phyloP scores from a whole-genome alignment of 2,329 filamentous ascomycete genomes.

The Coniochaeta sp. region DNA sequence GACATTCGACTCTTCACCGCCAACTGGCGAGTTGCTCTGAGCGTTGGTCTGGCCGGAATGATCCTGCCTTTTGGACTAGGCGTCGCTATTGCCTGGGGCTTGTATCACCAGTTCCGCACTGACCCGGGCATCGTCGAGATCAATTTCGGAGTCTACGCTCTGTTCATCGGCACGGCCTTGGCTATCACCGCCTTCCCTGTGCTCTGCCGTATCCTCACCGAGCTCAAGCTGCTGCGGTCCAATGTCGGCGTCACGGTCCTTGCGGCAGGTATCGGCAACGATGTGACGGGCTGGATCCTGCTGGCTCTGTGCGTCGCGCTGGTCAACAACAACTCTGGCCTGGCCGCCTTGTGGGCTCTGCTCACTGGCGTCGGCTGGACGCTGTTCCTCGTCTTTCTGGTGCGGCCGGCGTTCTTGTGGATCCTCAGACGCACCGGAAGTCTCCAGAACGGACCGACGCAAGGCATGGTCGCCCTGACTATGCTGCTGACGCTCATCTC shows the following conservation, averaged over 20 bases:
- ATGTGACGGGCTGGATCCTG: constrained; percentile 85
- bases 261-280: constrained; percentile 87
- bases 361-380: constrained; percentile 69
- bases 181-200: constrained; percentile 91
- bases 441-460: constrained; percentile 80
- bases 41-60: constrained; percentile 75
- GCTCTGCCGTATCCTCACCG: constrained; percentile 85
- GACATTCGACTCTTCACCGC: constrained; percentile 69
- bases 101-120: constrained; percentile 65
- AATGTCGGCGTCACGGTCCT: constrained; percentile 83
- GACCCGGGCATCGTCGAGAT: constrained; percentile 32
- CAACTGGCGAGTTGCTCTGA: constrained; percentile 75
- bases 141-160: constrained; percentile 47
- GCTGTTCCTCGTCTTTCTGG: constrained; percentile 63
- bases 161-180: constrained; percentile 87
- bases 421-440: constrained; percentile 66
- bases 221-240: constrained; percentile 77
- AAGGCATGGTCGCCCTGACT: constrained; percentile 76
- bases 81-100: constrained; percentile 70
- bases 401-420: constrained; percentile 71
- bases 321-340: constrained; percentile 76
- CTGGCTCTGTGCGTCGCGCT: constrained; percentile 88
- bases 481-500: constrained; percentile 71
- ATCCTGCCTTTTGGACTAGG: constrained; percentile 76
- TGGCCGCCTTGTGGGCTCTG: constrained; percentile 80